Conservation (phyloP, 768 basidiomycete genomes). For the Boletus fagicola region DNA sequence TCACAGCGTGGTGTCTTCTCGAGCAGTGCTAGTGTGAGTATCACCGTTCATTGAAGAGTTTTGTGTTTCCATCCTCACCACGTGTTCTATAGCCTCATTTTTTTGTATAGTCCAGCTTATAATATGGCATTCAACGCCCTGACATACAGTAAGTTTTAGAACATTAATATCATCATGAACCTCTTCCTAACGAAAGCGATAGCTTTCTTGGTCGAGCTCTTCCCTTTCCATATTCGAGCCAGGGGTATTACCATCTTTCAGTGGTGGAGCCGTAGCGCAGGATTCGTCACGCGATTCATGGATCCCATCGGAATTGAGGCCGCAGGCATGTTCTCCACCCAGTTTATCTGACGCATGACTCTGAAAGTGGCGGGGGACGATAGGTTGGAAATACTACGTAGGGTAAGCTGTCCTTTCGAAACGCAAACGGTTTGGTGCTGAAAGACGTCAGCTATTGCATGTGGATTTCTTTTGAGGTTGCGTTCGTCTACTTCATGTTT, state of each 20-base stretch:
- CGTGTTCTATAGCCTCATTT: background rate
- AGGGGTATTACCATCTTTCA: conserved; percentile 62
- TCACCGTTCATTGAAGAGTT: background rate
- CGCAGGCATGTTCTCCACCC: background rate
- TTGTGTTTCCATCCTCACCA: background rate
- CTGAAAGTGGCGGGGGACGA: too few species aligned
- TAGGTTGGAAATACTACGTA: too few species aligned
- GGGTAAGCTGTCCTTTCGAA: too few species aligned
- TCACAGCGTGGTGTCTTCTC: conserved; percentile 3
- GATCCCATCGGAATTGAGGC: conserved; percentile 11
- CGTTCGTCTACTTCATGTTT: too few species aligned
- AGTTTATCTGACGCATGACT: too few species aligned
- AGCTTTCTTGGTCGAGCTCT: conserved; percentile 64
- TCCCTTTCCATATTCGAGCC: conserved; percentile 59
- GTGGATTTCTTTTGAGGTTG: too few species aligned
- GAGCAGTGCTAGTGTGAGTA: conserved; percentile 11
- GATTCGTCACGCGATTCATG: conserved; percentile 2
- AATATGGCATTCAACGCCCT: conserved; percentile 2
- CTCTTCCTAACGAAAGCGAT: background rate
- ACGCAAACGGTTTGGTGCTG: too few species aligned
- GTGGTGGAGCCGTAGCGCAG: conserved; percentile 47
- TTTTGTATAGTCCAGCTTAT: conserved; percentile 7
- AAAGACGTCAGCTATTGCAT: too few species aligned
- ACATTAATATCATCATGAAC: too few species aligned
- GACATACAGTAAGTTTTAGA: background rate